phyloP scores from a whole-genome alignment of 129 eudicot species.

The Arctium minus region DNA sequence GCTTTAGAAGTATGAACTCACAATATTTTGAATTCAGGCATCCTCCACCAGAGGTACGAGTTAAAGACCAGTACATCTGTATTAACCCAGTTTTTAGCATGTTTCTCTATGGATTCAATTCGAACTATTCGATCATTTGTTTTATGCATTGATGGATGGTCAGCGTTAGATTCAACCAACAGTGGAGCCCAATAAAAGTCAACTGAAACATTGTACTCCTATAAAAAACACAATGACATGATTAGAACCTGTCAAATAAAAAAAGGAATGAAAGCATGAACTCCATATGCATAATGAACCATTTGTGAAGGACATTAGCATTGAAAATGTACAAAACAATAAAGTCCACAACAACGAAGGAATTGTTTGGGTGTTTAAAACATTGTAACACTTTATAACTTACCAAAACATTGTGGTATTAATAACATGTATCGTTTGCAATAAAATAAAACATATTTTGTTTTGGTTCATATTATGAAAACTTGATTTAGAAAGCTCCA shows the following conservation, averaged over 20 bases:
- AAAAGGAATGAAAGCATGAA: background rate
- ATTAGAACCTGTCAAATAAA: background rate
- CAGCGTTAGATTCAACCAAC: slow-evolving; percentile 42
- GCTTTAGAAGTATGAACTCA: background rate
- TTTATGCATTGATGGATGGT: slow-evolving; percentile 23
- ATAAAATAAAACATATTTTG: background rate
- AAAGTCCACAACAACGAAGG: background rate
- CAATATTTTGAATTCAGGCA: slow-evolving; percentile 18
- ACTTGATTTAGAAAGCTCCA: too few relatives aligned
- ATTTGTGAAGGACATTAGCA: background rate
- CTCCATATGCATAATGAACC: background rate
- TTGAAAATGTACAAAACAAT: background rate
- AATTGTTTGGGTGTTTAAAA: background rate
- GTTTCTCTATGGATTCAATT: slow-evolving; percentile 28
- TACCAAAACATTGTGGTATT: background rate
- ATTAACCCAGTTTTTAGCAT: slow-evolving; percentile 34
- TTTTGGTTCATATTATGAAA: background rate
- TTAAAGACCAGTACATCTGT: slow-evolving; percentile 42
- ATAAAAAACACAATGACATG: background rate
- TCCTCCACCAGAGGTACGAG: slow-evolving; percentile 43
- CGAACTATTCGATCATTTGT: slow-evolving; percentile 18
- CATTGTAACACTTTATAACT: background rate
- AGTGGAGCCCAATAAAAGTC: slow-evolving; percentile 43
- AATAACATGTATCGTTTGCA: background rate
- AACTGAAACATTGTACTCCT: slow-evolving; percentile 42